Base-by-base conservation (phyloP, 2,329 filamentous ascomycete genomes). In the Fusarium sp. region DNA sequence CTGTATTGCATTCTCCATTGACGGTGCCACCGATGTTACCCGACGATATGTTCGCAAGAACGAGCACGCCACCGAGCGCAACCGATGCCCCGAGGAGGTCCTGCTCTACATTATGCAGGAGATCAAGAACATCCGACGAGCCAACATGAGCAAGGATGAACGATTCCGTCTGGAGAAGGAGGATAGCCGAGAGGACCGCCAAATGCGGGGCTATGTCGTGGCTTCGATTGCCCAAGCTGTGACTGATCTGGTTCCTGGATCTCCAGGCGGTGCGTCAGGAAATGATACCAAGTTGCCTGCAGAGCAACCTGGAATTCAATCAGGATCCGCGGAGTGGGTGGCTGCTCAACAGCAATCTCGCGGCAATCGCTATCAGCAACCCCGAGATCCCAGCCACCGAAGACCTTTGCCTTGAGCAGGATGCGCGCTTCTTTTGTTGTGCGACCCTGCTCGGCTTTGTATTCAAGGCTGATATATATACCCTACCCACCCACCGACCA, bases 1-100 rank as follows among this genome's bases (percentile, higher is more conserved):
- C 84, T 98, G 95, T 85, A 92, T 99, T 70, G 96, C 96, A 61
- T 99, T 99, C 81, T 97, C 95, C 14, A 95, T 94, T 66, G 96
- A 99, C 71, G 96, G 91, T 22, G 89, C 90, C 16, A 90, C 90
- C 37, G 90, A 92, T 79, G 90, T 93, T 35, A 92, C 91, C 24
- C 85, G 90, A 42, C 87, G 90, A 76, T 92, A 93, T 69, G 91
- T 93, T 14, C 93, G 93, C 76, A 94, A 94, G 83, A 87, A 86
- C 70, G 91, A 92, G 75, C 89, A 93, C 77, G 92, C 93, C 37
- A 86, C 89, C n/a, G 91, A 93, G 72, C 92, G 96, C 73, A 94
- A 88, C 75, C 90, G 91, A 77, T 95, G 93, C 76, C 91, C 96
- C 0, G 96, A 99, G 82, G 93, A 96, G 73, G 96, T 98, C 7